These are phyloP conservation scores for Eucalyptus curtisii DNA, from an alignment of 345 rosid genomes.

Conservation along the genomic window DNA sequence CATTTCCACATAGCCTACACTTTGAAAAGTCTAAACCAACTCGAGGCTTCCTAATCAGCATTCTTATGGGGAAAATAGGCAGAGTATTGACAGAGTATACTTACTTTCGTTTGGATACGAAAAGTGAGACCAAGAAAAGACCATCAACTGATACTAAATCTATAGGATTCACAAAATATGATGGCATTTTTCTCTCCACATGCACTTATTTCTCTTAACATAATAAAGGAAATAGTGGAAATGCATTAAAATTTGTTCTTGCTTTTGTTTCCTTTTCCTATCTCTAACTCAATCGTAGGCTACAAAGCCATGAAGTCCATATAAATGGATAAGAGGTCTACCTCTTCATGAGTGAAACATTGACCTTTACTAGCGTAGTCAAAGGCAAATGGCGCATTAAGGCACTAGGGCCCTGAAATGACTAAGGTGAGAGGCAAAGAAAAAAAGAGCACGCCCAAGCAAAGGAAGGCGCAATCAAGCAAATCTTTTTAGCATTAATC, in stretches of 20 bases:
- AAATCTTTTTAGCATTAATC: neutral
- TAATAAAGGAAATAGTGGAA: neutral
- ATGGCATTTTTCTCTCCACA: neutral
- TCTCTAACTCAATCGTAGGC: neutral
- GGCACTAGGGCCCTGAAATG: neutral
- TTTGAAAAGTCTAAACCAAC: neutral
- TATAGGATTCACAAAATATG: neutral
- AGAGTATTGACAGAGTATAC: neutral
- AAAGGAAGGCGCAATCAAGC: neutral
- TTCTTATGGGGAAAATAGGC: neutral
- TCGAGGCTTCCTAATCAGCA: neutral
- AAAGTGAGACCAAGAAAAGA: neutral
- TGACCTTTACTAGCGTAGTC: neutral
- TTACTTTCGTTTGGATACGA: neutral
- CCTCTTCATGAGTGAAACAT: neutral
- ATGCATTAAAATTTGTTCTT: neutral
- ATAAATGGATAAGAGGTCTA: neutral
- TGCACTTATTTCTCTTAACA: neutral
- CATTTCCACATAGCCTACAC: neutral
- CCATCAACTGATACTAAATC: neutral
- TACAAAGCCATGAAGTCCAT: neutral
- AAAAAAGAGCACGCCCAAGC: neutral
- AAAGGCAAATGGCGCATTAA: neutral
- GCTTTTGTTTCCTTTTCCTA: neutral
- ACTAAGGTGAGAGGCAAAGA: neutral